Evolutionary conservation across 441 rosid genomes (phyloP).

Genomic region (Syzygium syzygioides): DNA sequence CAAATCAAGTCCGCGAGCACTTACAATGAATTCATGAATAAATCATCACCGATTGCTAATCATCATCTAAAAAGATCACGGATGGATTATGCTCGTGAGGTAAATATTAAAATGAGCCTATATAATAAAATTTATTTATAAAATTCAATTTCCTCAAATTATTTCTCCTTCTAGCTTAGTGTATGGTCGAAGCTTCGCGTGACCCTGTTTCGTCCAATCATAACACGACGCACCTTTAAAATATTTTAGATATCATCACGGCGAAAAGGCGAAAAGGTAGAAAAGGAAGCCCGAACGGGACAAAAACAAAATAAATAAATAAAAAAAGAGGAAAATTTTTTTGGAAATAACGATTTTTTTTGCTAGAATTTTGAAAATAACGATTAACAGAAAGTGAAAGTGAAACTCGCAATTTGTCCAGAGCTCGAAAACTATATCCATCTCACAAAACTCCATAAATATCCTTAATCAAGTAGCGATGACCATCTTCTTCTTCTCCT

Average conservation of each 20-base stretch:
- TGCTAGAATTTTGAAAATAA: background rate
- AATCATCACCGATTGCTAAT: background rate
- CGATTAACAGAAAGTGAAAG: background rate
- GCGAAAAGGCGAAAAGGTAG: background rate
- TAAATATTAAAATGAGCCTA: too few relatives aligned
- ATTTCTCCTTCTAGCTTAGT: background rate
- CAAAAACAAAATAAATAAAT: background rate
- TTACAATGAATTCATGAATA: too few relatives aligned
- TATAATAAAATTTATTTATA: too few relatives aligned
- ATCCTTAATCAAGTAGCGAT: background rate
- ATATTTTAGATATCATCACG: background rate
- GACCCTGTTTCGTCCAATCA: background rate
- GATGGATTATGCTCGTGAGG: too few relatives aligned
- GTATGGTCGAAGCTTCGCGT: background rate
- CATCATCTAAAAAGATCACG: too few relatives aligned
- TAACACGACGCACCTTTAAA: background rate
- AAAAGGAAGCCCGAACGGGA: background rate
- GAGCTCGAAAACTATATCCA: background rate
- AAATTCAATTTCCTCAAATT: too few relatives aligned
- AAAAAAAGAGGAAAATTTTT: too few relatives aligned
- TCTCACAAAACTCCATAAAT: background rate
- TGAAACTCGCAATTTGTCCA: background rate
- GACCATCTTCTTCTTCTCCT: background rate
- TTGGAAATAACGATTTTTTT: too few relatives aligned
- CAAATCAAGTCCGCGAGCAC: background rate